phyloP scores from a whole-genome alignment of 1,284 basidiomycete species.

The Tilletia horrida region DNA sequence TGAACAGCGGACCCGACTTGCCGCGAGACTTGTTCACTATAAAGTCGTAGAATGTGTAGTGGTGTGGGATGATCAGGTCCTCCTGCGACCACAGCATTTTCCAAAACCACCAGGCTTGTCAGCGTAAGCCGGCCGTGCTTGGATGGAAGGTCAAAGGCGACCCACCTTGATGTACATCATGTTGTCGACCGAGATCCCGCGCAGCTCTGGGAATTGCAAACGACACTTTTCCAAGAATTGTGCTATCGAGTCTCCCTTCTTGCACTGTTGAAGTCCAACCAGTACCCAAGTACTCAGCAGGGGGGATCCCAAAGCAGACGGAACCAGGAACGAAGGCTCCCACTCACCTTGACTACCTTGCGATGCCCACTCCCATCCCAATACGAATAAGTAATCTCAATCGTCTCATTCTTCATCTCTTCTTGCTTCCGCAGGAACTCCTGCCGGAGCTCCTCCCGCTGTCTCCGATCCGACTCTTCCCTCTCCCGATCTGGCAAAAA shows the following conservation, averaged over 20 bases:
- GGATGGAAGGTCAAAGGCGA: constrained; percentile 23
- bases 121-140: no score
- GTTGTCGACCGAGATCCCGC: constrained; percentile 86
- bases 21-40: constrained; percentile 97
- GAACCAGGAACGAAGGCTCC: not conserved
- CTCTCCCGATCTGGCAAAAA: constrained; percentile 95
- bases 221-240: constrained; percentile 88
- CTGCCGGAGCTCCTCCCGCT: constrained; percentile 81
- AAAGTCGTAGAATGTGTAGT: constrained; percentile 97
- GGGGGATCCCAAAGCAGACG: no score
- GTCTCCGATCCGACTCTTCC: constrained; percentile 81
- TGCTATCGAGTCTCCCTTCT: constrained; percentile 91
- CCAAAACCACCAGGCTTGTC: no score
- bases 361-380: constrained; percentile 98
- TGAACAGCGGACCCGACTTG: constrained; percentile 95
- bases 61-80: constrained; percentile 61
- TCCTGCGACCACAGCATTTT: constrained; percentile 28
- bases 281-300: constrained; percentile 26
- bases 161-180: constrained; percentile 95
- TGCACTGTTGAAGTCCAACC: constrained; percentile 65
- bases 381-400: constrained; percentile 89
- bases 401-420: constrained; percentile 77
- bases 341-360: constrained; percentile 78
- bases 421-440: constrained; percentile 90
- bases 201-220: constrained; percentile 83